Percentiles rank a stretch among this genome's conserved stretches.
phyloP scores from a whole-genome alignment of 768 basidiomycete genomes.

The Mycena filopes region DNA sequence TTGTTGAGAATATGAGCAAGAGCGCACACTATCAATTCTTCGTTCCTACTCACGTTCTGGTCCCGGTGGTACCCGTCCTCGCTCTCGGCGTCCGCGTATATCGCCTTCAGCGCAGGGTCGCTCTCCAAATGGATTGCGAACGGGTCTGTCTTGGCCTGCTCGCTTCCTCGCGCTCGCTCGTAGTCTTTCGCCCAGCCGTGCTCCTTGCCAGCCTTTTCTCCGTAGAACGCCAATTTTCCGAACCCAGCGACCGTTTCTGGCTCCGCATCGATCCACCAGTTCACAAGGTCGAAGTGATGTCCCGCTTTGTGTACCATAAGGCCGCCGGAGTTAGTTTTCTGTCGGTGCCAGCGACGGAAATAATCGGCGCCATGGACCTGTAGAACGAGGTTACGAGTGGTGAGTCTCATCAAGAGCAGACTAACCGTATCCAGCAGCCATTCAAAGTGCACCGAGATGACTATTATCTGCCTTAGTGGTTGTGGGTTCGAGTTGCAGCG shows the following conservation, averaged over 20 bases:
- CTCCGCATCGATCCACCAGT: constrained; percentile 63
- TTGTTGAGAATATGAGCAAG: constrained; percentile 33
- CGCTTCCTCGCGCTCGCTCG: constrained; percentile 53
- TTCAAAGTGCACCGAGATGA: constrained; percentile 62
- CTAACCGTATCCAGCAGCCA: constrained; percentile 64
- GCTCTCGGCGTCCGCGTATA: constrained; percentile 58
- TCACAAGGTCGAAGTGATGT: constrained; percentile 63
- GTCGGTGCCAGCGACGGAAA: constrained; percentile 61
- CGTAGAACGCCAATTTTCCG: constrained; percentile 60
- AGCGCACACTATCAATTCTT: neutral
- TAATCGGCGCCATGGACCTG: constrained; percentile 65
- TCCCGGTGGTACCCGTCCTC: constrained; percentile 63
- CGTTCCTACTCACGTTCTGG: constrained; percentile 50
- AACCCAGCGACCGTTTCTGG: constrained; percentile 59
- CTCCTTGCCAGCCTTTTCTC: constrained; percentile 54
- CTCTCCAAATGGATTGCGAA: constrained; percentile 60
- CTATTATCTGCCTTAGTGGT: constrained; percentile 30
- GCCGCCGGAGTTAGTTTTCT: constrained; percentile 55
- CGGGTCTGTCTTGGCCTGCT: constrained; percentile 56
- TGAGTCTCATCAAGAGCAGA: too few relatives aligned
- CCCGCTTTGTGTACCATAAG: constrained; percentile 59
- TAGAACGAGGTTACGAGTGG: too few relatives aligned
- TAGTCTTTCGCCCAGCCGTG: constrained; percentile 61
- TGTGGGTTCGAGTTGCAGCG: neutral
- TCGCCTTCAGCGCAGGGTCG: constrained; percentile 53